A percentile compares a stretch with the other conserved stretches of the same genome.
Evolutionary conservation across 352 stramenopile species (phyloP).

Genomic region (Globisporangium lucens): DNA sequence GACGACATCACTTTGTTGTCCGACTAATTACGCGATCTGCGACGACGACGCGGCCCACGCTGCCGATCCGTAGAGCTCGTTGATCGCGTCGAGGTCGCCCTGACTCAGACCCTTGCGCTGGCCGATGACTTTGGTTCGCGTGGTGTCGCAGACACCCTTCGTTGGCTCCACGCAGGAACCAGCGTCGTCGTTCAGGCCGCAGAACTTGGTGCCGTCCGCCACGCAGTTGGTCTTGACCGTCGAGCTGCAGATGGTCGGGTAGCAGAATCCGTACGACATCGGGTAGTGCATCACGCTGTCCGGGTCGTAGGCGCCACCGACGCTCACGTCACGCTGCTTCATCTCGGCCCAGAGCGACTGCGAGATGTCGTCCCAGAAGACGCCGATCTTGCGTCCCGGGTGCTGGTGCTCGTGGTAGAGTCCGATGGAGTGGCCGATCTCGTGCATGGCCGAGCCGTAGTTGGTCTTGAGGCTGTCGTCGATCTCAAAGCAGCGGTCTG

Average conservation of each 20-base stretch:
- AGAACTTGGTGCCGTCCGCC: slow-evolving; percentile 50
- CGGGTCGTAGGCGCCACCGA: slow-evolving; percentile 65
- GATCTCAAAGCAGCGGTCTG: slow-evolving; percentile 72
- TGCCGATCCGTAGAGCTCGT: slow-evolving; percentile 37
- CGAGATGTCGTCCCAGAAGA: slow-evolving; percentile 76
- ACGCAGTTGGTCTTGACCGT: slow-evolving; percentile 51
- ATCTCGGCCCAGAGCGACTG: slow-evolving; percentile 74
- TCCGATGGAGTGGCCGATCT: slow-evolving; percentile 73
- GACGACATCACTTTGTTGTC: background rate
- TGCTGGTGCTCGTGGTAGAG: slow-evolving; percentile 86
- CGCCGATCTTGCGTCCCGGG: slow-evolving; percentile 52
- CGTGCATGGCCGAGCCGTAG: slow-evolving; percentile 77
- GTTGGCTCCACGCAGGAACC: slow-evolving; percentile 58
- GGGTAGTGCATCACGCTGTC: slow-evolving; percentile 84
- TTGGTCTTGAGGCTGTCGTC: slow-evolving; percentile 71
- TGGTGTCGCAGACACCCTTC: slow-evolving; percentile 49
- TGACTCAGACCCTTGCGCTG: slow-evolving; percentile 60
- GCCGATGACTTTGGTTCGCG: slow-evolving; percentile 52
- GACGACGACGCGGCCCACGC: slow-evolving; percentile 23
- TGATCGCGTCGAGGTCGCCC: slow-evolving; percentile 41
- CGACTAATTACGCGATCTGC: slow-evolving; percentile 19
- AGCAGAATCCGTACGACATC: slow-evolving; percentile 74
- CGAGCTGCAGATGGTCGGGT: slow-evolving; percentile 44
- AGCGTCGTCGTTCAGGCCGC: slow-evolving; percentile 64
- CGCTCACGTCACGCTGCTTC: slow-evolving; percentile 60